Percentiles rank a stretch among this genome's conserved stretches.
These are phyloP conservation scores for Cunninghamia lanceolata DNA, from an alignment of 75 land plant species.

Conservation along the genomic window DNA sequence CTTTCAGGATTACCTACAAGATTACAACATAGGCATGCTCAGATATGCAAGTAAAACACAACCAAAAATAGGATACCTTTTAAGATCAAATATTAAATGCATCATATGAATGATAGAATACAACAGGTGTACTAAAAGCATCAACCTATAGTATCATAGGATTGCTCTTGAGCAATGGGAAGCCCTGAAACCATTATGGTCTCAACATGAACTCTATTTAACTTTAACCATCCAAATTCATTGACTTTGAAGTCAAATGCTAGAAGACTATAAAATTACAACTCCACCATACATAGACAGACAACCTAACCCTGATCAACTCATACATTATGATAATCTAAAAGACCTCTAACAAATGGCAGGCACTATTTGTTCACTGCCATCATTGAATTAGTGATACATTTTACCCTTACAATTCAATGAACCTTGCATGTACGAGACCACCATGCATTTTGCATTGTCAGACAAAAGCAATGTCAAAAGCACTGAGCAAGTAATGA, in stretches of 20 bases:
- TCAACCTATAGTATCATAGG: not conserved
- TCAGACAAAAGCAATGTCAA: constrained; percentile 5
- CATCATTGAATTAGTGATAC: constrained; percentile 3
- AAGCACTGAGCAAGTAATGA: not conserved
- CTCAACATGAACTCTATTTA: not conserved
- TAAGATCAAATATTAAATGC: not conserved
- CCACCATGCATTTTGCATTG: constrained; percentile 9
- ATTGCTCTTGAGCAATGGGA: not conserved
- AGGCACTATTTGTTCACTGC: not conserved
- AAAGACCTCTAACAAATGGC: not conserved
- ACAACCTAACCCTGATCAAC: not conserved
- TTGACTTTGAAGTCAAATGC: constrained; percentile 9
- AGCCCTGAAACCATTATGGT: constrained; percentile 1
- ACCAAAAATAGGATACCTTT: not conserved
- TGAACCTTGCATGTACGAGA: not conserved
- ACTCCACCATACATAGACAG: not conserved
- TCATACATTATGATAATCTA: not conserved
- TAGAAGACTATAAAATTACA: not conserved
- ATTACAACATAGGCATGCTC: not conserved
- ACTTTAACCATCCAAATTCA: not conserved
- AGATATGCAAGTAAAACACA: not conserved
- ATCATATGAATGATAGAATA: constrained; percentile 2
- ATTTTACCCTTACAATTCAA: constrained; percentile 1
- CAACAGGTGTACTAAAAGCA: not conserved
- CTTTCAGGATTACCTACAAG: not conserved